These are phyloP conservation scores for Radiomyces spectabilis DNA, from an alignment of 192 early-diverging fungal species.

Conservation along the genomic window DNA sequence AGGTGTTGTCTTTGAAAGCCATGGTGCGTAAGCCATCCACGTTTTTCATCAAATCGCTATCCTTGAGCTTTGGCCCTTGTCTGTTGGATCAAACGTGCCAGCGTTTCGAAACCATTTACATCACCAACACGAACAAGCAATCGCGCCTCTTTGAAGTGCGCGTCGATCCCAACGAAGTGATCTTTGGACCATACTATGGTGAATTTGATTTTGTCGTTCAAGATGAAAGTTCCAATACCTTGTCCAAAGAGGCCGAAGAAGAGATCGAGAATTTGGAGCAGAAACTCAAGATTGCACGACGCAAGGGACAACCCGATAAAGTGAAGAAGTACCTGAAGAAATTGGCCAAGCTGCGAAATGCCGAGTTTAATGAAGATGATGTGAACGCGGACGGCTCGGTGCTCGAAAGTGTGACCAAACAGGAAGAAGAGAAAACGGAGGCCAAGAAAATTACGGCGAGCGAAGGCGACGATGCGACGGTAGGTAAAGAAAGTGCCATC, in stretches of 20 bases:
- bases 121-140: constrained; percentile 81
- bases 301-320: constrained; percentile 86
- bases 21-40: constrained; percentile 80
- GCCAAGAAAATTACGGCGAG: constrained; percentile 3
- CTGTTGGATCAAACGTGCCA: constrained; percentile 43
- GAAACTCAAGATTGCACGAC: constrained; percentile 91
- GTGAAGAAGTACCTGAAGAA: constrained; percentile 73
- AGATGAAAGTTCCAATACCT: constrained; percentile 48
- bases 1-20: constrained; percentile 80
- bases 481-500: not conserved
- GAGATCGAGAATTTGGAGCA: constrained; percentile 95
- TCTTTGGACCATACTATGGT: constrained; percentile 45
- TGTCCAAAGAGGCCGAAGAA: constrained; percentile 75
- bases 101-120: constrained; percentile 53
- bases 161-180: constrained; percentile 63
- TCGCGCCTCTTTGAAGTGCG: constrained; percentile 72
- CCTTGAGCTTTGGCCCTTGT: constrained; percentile 73
- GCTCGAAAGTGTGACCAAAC: too few species aligned
- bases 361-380: constrained; percentile 3
- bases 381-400: not conserved
- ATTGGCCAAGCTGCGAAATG: constrained; percentile 48
- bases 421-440: constrained; percentile 2
- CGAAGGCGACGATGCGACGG: not conserved
- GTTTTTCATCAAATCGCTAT: constrained; percentile 70
- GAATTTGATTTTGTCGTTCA: constrained; percentile 59